Evolutionary conservation across 768 basidiomycete genomes (phyloP).

Genomic region (Rubroboletus satanas): DNA sequence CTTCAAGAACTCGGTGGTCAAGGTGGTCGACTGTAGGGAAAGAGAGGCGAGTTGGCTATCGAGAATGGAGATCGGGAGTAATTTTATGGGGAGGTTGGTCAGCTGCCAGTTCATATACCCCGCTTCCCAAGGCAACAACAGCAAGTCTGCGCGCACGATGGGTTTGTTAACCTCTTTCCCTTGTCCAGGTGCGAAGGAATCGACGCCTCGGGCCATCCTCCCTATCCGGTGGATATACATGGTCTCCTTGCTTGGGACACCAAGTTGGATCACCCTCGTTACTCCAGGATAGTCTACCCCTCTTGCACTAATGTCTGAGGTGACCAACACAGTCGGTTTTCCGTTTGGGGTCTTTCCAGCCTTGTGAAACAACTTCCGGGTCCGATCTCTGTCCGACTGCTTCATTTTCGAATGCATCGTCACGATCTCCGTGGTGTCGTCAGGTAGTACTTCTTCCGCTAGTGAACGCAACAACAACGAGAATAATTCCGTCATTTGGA

Average conservation of each 20-base stretch:
- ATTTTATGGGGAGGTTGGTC: conserved; percentile 64
- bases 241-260: conserved; percentile 64
- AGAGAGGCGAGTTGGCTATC: conserved; percentile 11
- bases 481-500: conserved; percentile 79
- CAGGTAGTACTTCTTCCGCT: conserved; percentile 42
- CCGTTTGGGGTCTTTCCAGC: conserved; percentile 24
- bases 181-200: conserved; percentile 37
- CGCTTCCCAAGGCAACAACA: conserved; percentile 77
- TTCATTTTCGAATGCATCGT: conserved; percentile 79
- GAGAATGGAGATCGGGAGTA: conserved; percentile 35
- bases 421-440: conserved; percentile 54
- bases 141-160: conserved; percentile 61
- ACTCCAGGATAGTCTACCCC: conserved; percentile 88
- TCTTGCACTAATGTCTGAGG: conserved; percentile 85
- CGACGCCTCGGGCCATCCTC: conserved; percentile 71
- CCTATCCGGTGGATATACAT: conserved; percentile 86
- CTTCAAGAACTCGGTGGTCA: conserved; percentile 25
- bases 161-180: not conserved
- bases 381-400: conserved; percentile 15
- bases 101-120: conserved; percentile 63
- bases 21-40: conserved; percentile 8
- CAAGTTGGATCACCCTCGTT: conserved; percentile 88
- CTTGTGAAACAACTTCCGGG: conserved; percentile 25
- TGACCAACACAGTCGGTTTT: conserved; percentile 61
- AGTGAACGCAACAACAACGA: conserved; percentile 57